Percentiles rank a stretch among this genome's conserved stretches.
Evolutionary conservation across 2,329 filamentous ascomycete genomes (phyloP).

Genomic region (Mycogone perniciosa): DNA sequence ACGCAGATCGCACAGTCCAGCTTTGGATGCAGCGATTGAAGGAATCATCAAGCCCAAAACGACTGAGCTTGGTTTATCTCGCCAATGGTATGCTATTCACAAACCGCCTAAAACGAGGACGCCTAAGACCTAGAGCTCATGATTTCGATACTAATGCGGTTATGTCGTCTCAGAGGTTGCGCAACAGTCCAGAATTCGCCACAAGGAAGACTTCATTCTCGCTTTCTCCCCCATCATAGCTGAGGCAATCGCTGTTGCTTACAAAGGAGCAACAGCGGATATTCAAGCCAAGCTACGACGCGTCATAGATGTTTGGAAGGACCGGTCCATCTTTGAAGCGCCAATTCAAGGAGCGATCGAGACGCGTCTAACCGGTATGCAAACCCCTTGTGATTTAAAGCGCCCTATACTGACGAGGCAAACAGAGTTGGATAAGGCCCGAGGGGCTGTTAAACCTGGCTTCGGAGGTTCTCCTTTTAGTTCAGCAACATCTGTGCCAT

Average conservation of each 20-base stretch:
- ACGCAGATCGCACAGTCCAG: constrained; percentile 85
- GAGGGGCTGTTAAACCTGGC: constrained; percentile 44
- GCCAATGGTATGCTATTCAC: constrained; percentile 66
- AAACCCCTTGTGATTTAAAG: not conserved
- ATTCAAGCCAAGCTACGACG: constrained; percentile 81
- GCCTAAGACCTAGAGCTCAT: not conserved
- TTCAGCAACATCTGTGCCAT: constrained; percentile 54
- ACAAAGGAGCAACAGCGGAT: constrained; percentile 80
- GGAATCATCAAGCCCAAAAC: constrained; percentile 78
- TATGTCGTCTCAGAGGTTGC: constrained; percentile 64
- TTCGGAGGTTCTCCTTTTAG: constrained; percentile 55
- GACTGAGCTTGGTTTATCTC: constrained; percentile 86
- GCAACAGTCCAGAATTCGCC: constrained; percentile 88
- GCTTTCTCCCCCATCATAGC: constrained; percentile 90
- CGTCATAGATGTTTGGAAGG: constrained; percentile 91
- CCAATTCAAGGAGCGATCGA: constrained; percentile 79
- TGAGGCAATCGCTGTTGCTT: constrained; percentile 83
- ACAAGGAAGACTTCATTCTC: constrained; percentile 85
- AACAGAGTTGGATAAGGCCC: constrained; percentile 57
- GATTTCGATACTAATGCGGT: not conserved
- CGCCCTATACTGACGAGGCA: constrained; percentile 13
- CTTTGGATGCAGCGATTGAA: constrained; percentile 88
- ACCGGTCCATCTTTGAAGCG: constrained; percentile 74
- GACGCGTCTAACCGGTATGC: constrained; percentile 66
- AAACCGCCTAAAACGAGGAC: not conserved